A percentile compares a stretch with the other conserved stretches of the same genome.
Evolutionary conservation across 1,139 yeast genomes (phyloP).

Genomic region (Magnusiomyces tetraspermus): DNA sequence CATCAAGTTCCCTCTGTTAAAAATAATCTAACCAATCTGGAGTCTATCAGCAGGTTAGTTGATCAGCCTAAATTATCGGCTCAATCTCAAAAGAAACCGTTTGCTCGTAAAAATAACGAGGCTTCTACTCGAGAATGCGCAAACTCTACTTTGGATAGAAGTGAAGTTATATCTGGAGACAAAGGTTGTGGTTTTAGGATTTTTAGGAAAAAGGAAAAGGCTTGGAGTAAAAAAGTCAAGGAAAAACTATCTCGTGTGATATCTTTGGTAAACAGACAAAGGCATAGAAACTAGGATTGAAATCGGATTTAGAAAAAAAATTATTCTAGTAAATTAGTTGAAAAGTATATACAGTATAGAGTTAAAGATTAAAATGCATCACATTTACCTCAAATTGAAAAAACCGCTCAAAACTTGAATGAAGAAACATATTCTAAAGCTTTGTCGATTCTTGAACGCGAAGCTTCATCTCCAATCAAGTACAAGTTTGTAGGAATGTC

Average conservation of each 20-base stretch:
- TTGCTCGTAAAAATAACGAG: too few relatives aligned
- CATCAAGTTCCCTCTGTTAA: not conserved
- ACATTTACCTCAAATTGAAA: too few relatives aligned
- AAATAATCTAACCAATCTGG: not conserved
- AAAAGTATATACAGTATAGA: too few relatives aligned
- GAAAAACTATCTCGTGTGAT: not conserved
- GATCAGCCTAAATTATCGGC: not conserved
- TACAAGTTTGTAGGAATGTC: constrained; percentile 52
- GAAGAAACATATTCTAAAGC: not conserved
- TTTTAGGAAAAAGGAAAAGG: not conserved
- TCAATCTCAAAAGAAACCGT: not conserved
- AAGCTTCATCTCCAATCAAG: constrained; percentile 43
- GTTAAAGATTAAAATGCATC: too few relatives aligned
- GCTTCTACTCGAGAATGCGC: too few relatives aligned
- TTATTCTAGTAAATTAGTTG: too few relatives aligned
- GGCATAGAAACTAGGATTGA: too few relatives aligned
- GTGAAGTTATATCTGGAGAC: not conserved
- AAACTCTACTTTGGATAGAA: too few relatives aligned
- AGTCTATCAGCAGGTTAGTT: not conserved
- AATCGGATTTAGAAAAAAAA: too few relatives aligned
- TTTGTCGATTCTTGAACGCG: constrained; percentile 2
- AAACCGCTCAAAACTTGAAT: not conserved
- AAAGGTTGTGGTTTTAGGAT: not conserved
- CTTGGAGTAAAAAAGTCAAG: not conserved
- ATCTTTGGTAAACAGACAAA: too few relatives aligned